phyloP scores from a whole-genome alignment of 768 basidiomycete genomes.

The Phaeotremella fagi region DNA sequence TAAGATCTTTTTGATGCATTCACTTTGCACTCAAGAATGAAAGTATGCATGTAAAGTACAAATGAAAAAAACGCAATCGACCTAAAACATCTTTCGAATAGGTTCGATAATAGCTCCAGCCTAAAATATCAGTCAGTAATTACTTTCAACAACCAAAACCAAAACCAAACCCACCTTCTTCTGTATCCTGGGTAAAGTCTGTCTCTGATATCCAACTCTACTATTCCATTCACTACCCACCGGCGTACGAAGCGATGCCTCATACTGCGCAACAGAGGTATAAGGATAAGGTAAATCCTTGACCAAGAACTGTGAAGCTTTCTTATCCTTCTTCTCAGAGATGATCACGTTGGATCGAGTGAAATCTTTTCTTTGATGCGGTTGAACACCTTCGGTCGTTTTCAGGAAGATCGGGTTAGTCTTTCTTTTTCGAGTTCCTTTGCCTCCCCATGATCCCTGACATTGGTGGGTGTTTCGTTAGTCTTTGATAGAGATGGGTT shows the following conservation, averaged over 20 bases:
- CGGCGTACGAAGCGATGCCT: constrained; percentile 72
- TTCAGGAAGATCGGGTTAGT: constrained; percentile 65
- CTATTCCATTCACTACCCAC: constrained; percentile 93
- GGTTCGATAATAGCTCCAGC: constrained; percentile 48
- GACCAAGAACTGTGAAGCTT: constrained; percentile 79
- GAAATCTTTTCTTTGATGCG: constrained; percentile 73
- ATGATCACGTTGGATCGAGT: constrained; percentile 85
- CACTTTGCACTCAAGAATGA: not conserved
- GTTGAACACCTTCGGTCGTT: constrained; percentile 74
- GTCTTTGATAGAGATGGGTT: not conserved
- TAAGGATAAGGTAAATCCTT: constrained; percentile 93
- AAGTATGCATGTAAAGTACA: not conserved
- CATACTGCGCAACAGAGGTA: constrained; percentile 87
- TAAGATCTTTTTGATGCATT: not conserved
- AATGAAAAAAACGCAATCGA: constrained; percentile 7
- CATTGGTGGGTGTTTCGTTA: not conserved
- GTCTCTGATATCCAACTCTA: constrained; percentile 56
- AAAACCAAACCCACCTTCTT: constrained; percentile 62
- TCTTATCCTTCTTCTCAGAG: constrained; percentile 91
- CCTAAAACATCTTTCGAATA: constrained; percentile 41
- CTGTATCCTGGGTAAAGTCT: constrained; percentile 75
- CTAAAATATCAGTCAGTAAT: constrained; percentile 11
- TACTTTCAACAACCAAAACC: not conserved
- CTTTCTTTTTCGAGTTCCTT: constrained; percentile 59
- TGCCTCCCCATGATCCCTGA: constrained; percentile 89